phyloP scores from a whole-genome alignment of 1,284 basidiomycete genomes.

The Ceratobasidium sp. region DNA sequence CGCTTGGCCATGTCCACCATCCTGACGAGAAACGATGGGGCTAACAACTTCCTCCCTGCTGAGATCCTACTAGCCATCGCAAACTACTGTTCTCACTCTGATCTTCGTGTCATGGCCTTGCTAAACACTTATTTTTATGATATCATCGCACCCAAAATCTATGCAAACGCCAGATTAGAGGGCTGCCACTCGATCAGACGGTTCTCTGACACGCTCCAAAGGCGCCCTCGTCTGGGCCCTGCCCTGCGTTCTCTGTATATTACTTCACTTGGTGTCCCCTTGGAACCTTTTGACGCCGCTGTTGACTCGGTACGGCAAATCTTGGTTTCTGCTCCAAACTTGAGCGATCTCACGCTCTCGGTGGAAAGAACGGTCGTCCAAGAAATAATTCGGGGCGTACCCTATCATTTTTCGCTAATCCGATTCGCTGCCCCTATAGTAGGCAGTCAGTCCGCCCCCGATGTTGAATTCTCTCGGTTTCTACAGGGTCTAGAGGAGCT shows the following conservation, averaged over 20 bases:
- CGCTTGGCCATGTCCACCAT: not conserved
- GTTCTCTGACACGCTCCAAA: not conserved
- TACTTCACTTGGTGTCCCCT: not conserved
- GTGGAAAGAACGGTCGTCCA: conserved; percentile 1
- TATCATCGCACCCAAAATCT: not conserved
- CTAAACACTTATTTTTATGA: not conserved
- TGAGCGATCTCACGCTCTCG: conserved; percentile 3
- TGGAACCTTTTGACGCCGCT: not conserved
- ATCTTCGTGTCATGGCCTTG: not conserved
- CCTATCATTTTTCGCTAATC: not conserved
- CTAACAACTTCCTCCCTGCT: not conserved
- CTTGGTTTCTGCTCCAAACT: not conserved
- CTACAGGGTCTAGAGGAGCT: not conserved
- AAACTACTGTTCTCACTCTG: not conserved
- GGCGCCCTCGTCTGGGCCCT: not conserved
- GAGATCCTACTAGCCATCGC: conserved; percentile 7
- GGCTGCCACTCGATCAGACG: not conserved
- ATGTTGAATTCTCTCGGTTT: conserved; percentile 4
- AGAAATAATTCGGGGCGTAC: not conserved
- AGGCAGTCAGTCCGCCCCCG: no score
- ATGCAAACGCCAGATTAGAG: not conserved
- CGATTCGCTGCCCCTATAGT: not conserved
- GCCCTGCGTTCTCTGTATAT: not conserved
- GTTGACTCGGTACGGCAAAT: not conserved
- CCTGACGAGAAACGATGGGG: no score